These are phyloP conservation scores for Decorospora gaudefroyi DNA, from an alignment of 2,329 filamentous ascomycete species.

Conservation along the genomic window DNA sequence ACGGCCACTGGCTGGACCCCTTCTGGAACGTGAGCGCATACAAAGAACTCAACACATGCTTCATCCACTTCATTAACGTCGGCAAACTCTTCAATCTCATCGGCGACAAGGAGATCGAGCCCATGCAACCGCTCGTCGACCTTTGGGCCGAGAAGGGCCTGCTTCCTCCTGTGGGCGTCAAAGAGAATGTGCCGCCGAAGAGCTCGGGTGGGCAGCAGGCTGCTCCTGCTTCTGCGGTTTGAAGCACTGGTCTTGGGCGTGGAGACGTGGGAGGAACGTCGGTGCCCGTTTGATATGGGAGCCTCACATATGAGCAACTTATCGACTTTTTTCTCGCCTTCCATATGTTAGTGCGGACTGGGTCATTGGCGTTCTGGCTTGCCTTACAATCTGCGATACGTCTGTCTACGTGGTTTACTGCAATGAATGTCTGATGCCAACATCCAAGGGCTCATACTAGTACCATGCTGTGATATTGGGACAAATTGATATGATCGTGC, in stretches of 20 bases:
- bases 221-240: no score
- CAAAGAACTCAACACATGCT: conserved; percentile 60
- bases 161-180: conserved; percentile 60
- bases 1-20: conserved; percentile 56
- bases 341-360: conserved; percentile 8
- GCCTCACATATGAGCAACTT: conserved; percentile 8
- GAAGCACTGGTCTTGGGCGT: conserved; percentile 10
- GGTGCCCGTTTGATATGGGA: conserved; percentile 18
- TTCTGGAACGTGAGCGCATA: conserved; percentile 56
- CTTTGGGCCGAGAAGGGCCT: conserved; percentile 89
- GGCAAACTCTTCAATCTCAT: conserved; percentile 81
- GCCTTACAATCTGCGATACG: conserved; percentile 9
- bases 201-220: conserved; percentile 27
- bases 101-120: conserved; percentile 86
- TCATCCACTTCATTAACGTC: conserved; percentile 59
- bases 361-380: conserved; percentile 16
- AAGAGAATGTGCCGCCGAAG: conserved; percentile 28
- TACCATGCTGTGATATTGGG: neutral
- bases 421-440: conserved; percentile 8
- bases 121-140: conserved; percentile 93
- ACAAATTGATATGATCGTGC: no score
- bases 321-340: conserved; percentile 15
- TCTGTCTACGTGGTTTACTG: conserved; percentile 10
- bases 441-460: neutral
- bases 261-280: neutral